Conservation (phyloP, 495 filamentous ascomycete genomes). For the Lophiostoma macrostomum region DNA sequence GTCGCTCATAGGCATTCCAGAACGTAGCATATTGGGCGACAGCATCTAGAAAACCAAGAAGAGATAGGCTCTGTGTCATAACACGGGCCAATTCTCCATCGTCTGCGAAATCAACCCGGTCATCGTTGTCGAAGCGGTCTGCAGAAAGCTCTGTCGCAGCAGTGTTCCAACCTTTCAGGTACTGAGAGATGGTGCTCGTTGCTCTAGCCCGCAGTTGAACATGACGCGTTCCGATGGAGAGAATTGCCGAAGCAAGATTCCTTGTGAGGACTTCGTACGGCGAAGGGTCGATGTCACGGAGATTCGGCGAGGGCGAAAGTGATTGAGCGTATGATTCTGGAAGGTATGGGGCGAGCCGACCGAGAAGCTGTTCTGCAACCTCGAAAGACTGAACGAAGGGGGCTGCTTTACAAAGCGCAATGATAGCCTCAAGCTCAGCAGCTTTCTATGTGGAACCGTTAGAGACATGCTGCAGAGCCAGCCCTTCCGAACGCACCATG, state of each 20-base stretch:
- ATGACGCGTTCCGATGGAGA: constrained; percentile 71
- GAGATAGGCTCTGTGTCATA: constrained; percentile 71
- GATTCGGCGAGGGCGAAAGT: constrained; percentile 75
- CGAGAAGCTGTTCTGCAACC: constrained; percentile 68
- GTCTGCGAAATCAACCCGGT: constrained; percentile 41
- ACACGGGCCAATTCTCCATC: constrained; percentile 58
- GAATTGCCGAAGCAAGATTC: constrained; percentile 71
- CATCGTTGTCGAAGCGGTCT: constrained; percentile 32
- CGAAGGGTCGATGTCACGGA: constrained; percentile 77
- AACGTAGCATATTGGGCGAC: constrained; percentile 71
- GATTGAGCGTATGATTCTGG: constrained; percentile 74
- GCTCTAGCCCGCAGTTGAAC: constrained; percentile 60
- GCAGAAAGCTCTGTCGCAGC: constrained; percentile 24
- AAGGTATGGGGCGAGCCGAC: constrained; percentile 76
- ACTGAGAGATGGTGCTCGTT: constrained; percentile 58
- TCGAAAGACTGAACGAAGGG: constrained; percentile 62
- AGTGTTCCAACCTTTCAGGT: constrained; percentile 49
- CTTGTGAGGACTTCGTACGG: constrained; percentile 86
- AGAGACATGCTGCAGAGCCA: constrained; percentile 3
- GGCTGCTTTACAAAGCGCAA: constrained; percentile 85
- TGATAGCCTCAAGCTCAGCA: constrained; percentile 82
- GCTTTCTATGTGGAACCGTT: constrained; percentile 49
- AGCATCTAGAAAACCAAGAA: constrained; percentile 85
- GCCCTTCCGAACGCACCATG: constrained; percentile 30
- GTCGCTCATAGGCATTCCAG: constrained; percentile 69